These are phyloP conservation scores for Vicia villosa DNA, from an alignment of 306 rosid species.

Conservation along the genomic window DNA sequence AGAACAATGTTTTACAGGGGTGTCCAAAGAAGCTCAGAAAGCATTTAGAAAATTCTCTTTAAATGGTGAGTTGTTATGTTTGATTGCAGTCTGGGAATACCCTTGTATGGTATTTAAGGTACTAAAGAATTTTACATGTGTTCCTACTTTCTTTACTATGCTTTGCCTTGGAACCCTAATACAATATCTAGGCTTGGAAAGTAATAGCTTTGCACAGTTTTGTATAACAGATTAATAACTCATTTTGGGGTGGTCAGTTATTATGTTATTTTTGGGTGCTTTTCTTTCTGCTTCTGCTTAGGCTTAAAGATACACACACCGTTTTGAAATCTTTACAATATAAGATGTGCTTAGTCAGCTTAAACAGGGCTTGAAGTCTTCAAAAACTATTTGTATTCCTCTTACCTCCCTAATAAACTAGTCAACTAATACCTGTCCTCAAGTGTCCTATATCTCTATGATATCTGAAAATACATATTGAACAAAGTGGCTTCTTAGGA, in stretches of 20 bases:
- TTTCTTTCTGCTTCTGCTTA: slow-evolving; percentile 29
- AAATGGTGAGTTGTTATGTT: slow-evolving; percentile 59
- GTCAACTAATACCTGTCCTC: background rate
- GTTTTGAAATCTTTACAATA: slow-evolving; percentile 2
- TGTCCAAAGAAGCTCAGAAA: slow-evolving; percentile 77
- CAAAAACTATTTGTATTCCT: no score
- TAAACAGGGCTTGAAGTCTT: no score
- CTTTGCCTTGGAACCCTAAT: slow-evolving; percentile 23
- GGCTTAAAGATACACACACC: background rate
- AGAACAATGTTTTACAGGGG: slow-evolving; percentile 51
- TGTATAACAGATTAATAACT: slow-evolving; percentile 8
- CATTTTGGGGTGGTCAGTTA: slow-evolving; percentile 8
- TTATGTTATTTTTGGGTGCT: background rate
- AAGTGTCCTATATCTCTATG: slow-evolving; percentile 19
- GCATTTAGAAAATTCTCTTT: slow-evolving; percentile 77
- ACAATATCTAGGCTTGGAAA: slow-evolving; percentile 18
- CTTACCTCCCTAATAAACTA: background rate
- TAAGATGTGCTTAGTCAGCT: background rate
- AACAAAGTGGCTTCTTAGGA: background rate
- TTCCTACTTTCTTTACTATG: slow-evolving; percentile 25
- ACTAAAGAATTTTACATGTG: slow-evolving; percentile 19
- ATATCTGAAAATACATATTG: slow-evolving; percentile 7
- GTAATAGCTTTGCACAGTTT: slow-evolving; percentile 23
- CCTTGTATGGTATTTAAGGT: slow-evolving; percentile 13
- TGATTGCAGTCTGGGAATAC: slow-evolving; percentile 27